Evolutionary conservation across 441 rosid genomes (phyloP).

Genomic region (Adansonia madagascariensis): DNA sequence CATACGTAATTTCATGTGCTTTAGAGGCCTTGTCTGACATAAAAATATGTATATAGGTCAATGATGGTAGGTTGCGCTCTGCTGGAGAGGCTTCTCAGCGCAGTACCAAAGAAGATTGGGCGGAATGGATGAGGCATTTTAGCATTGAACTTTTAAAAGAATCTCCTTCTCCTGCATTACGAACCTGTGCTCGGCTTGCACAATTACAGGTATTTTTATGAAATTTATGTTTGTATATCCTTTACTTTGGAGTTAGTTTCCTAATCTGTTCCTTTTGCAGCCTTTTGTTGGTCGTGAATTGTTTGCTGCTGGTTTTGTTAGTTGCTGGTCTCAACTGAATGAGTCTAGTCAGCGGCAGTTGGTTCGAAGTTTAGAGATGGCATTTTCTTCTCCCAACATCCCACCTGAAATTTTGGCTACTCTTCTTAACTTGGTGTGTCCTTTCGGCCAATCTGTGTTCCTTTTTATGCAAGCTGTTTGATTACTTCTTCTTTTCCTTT

Average conservation of each 20-base stretch:
- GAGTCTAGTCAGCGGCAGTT: constrained; percentile 92
- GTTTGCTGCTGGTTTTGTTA: constrained; percentile 99
- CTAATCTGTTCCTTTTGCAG: constrained; percentile 57
- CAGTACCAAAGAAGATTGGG: constrained; percentile 99
- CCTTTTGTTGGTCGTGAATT: constrained; percentile 98
- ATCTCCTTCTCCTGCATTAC: constrained; percentile 98
- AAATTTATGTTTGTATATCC: constrained; percentile 25
- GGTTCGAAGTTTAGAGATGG: constrained; percentile 98
- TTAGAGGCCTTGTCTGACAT: constrained; percentile 11
- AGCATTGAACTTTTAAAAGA: constrained; percentile 97
- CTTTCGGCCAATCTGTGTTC: not conserved
- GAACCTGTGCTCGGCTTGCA: constrained; percentile 98
- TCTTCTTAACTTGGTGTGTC: constrained; percentile 84
- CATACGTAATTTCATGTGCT: constrained; percentile 19
- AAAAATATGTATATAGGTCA: constrained; percentile 53
- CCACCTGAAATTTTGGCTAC: constrained; percentile 99
- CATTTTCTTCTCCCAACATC: constrained; percentile 97
- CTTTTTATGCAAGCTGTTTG: constrained; percentile 5
- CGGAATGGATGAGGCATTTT: constrained; percentile 99
- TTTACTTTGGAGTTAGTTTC: constrained; percentile 28
- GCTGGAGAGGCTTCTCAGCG: constrained; percentile 99
- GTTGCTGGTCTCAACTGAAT: constrained; percentile 97
- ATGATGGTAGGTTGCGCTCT: constrained; percentile 86
- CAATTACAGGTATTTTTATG: constrained; percentile 76
- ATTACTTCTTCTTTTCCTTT: not conserved